Evolutionary conservation across 441 rosid genomes (phyloP).

Genomic region (Populus hybrid): DNA sequence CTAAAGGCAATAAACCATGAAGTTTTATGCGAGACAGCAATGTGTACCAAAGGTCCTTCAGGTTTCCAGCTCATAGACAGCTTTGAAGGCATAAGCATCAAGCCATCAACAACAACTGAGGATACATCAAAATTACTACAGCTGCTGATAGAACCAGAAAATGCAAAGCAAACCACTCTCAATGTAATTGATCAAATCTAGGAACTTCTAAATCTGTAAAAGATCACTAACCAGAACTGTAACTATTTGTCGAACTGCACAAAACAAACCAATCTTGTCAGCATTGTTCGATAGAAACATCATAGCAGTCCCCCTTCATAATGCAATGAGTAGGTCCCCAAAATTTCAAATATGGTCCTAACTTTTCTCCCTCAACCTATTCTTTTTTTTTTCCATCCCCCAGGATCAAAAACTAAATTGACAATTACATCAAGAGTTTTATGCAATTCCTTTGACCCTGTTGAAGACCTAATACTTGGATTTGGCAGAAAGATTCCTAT

Average conservation of each 20-base stretch:
- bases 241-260: not conserved
- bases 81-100: too few relatives aligned
- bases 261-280: not conserved
- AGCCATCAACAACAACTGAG: too few relatives aligned
- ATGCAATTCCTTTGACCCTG: not conserved
- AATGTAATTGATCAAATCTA: too few relatives aligned
- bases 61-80: not conserved
- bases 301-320: not conserved
- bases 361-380: not conserved
- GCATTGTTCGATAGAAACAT: not conserved
- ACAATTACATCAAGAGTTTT: not conserved
- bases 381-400: not conserved
- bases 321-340: not conserved
- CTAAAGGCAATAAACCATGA: not conserved
- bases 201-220: too few relatives aligned
- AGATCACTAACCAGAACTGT: not conserved
- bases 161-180: too few relatives aligned
- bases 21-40: not conserved
- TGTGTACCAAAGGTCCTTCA: not conserved
- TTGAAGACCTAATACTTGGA: not conserved
- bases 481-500: too few relatives aligned
- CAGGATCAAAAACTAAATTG: not conserved
- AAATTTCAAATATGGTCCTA: not conserved
- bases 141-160: too few relatives aligned
- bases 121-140: too few relatives aligned